Base-by-base conservation (phyloP, 768 basidiomycete genomes). In the Collybiopsis luxurians region DNA sequence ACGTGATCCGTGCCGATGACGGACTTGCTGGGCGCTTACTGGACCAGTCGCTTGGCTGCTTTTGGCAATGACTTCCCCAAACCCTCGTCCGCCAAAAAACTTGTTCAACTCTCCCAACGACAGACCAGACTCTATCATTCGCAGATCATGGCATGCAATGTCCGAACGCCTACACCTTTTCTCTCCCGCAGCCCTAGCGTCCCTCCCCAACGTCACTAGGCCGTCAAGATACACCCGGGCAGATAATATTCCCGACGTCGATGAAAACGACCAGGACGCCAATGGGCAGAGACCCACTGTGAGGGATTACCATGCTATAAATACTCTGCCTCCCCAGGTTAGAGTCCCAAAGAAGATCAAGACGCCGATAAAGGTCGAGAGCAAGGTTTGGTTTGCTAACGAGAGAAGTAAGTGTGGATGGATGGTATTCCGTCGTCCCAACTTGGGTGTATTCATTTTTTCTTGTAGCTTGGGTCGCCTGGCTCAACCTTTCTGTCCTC, bases 381-480 rank as follows among this genome's bases (percentile, higher is more conserved):
- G 85, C 21, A 98, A 98, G 66, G 95, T 98, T 47, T 98, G 95
- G 95, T 96, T 98, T 69, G 94, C 95, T 9, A 97, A 97, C 66
- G 95, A 98, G 71, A 77, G 92, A 67, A 94, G 92, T 94, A 46
- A 59, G 86, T 72, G 7, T 49, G 45, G 42, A n/a, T n/a, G n/a
- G n/a, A n/a, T n/a, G n/a, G n/a, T n/a, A n/a, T n/a, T n/a, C n/a
- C n/a, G n/a, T n/a, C n/a, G n/a, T n/a, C n/a, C n/a, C n/a, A n/a
- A n/a, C n/a, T n/a, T n/a, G n/a, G n/a, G n/a, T n/a, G n/a, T n/a
- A n/a, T n/a, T n/a, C n/a, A n/a, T n/a, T n/a, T n/a, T 42, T 19
- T 27, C 38, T 47, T 52, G 1, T 52, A 93, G 92, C 96, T 1
- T 97, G 95, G 90, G 81, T 98, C 30, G 82, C 95, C 0, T 99